A percentile compares a stretch with the other conserved stretches of the same genome.
phyloP scores from a whole-genome alignment of 2,329 filamentous ascomycete species.

The Helotiales sp. region DNA sequence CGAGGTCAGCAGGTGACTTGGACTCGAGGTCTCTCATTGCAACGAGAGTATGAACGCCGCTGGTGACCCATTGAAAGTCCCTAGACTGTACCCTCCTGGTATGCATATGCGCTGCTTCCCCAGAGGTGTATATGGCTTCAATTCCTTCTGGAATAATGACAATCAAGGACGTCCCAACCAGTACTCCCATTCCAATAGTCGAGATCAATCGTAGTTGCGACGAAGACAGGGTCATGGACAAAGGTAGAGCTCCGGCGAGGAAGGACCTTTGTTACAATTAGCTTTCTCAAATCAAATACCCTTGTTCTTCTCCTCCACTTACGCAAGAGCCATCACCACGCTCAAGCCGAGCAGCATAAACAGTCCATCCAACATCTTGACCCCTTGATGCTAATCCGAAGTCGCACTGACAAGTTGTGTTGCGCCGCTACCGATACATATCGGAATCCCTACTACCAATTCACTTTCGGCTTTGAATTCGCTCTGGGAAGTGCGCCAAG shows the following conservation, averaged over 20 bases:
- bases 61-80: slow-evolving; percentile 24
- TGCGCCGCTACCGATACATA: slow-evolving; percentile 27
- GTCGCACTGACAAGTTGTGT: slow-evolving; percentile 8
- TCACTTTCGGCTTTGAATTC: background rate
- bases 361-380: slow-evolving; percentile 37
- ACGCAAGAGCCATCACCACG: slow-evolving; percentile 60
- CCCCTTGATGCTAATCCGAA: slow-evolving; percentile 18
- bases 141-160: slow-evolving; percentile 98
- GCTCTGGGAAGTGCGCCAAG: background rate
- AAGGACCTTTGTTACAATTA: slow-evolving; percentile 70
- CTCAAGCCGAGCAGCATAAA: slow-evolving; percentile 38
- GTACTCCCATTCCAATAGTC: slow-evolving; percentile 86
- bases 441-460: background rate
- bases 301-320: slow-evolving; percentile 36
- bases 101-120: slow-evolving; percentile 34
- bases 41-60: slow-evolving; percentile 22
- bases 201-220: slow-evolving; percentile 88
- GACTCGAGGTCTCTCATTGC: slow-evolving; percentile 8
- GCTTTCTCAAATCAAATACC: background rate
- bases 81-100: slow-evolving; percentile 16
- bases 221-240: slow-evolving; percentile 84
- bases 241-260: slow-evolving; percentile 83
- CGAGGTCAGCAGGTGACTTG: background rate
- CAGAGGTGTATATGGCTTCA: slow-evolving; percentile 75
- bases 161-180: slow-evolving; percentile 92